Evolutionary conservation across 2,329 filamentous ascomycete species (phyloP).

Genomic region (Microdochium nivale): DNA sequence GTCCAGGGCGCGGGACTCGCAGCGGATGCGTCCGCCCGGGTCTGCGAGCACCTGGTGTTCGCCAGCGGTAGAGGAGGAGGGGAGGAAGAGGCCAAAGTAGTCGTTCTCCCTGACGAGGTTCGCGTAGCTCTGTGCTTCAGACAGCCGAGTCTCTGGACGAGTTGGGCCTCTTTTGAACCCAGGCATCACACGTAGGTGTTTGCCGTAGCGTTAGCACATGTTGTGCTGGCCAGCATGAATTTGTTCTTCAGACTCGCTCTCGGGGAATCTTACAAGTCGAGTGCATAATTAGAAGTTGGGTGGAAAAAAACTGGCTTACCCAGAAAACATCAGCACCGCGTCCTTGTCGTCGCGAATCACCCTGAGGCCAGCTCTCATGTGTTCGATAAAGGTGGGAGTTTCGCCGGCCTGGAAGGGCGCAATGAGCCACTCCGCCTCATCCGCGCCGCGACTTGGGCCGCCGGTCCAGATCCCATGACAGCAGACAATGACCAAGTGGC

Average conservation of each 20-base stretch:
- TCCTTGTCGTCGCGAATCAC: slow-evolving; percentile 35
- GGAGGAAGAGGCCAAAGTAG: slow-evolving; percentile 32
- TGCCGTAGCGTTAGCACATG: neutral
- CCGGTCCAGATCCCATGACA: slow-evolving; percentile 74
- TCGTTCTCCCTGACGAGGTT: slow-evolving; percentile 37
- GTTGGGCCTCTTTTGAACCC: slow-evolving; percentile 49
- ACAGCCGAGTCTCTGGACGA: slow-evolving; percentile 42
- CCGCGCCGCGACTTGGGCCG: slow-evolving; percentile 38
- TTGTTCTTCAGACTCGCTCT: too few species aligned
- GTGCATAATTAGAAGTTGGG: too few species aligned
- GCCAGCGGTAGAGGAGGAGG: slow-evolving; percentile 11
- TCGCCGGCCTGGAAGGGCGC: slow-evolving; percentile 71
- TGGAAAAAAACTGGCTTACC: slow-evolving; percentile 35
- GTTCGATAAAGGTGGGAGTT: slow-evolving; percentile 69
- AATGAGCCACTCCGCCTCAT: slow-evolving; percentile 62
- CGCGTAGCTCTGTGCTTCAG: slow-evolving; percentile 57
- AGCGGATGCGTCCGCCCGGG: slow-evolving; percentile 31
- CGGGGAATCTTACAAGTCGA: too few species aligned
- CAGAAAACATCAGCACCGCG: slow-evolving; percentile 62
- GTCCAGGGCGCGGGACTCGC: slow-evolving; percentile 70
- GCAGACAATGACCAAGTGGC: slow-evolving; percentile 68
- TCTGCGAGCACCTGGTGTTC: slow-evolving; percentile 1
- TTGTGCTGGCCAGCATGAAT: too few species aligned
- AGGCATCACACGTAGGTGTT: neutral
- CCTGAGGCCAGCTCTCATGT: slow-evolving; percentile 58